phyloP scores from a whole-genome alignment of 345 rosid genomes.

The Eutrema japonicum region DNA sequence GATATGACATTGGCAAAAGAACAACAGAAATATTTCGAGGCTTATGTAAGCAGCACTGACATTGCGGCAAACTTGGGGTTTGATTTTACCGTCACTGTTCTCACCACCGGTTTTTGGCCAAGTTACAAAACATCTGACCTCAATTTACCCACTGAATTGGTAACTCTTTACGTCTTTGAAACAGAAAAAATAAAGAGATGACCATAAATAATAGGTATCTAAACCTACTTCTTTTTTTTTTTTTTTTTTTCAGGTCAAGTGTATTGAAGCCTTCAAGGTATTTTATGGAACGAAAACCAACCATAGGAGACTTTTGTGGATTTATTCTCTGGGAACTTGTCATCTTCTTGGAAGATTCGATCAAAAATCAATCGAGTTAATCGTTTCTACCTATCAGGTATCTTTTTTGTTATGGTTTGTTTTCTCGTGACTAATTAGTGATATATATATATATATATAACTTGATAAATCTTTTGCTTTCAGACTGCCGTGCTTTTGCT shows the following conservation, averaged over 20 bases:
- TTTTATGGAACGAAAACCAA: too few relatives aligned
- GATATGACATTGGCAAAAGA: slow-evolving; percentile 79
- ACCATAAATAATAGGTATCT: too few relatives aligned
- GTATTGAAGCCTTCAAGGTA: too few relatives aligned
- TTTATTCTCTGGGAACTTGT: slow-evolving; percentile 64
- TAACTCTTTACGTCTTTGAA: not conserved
- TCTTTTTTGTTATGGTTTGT: not conserved
- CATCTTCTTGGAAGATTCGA: slow-evolving; percentile 53
- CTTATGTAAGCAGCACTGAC: slow-evolving; percentile 45
- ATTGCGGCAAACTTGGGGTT: slow-evolving; percentile 47
- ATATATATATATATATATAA: too few relatives aligned
- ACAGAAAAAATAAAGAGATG: too few relatives aligned
- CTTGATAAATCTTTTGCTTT: not conserved
- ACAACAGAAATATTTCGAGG: slow-evolving; percentile 56
- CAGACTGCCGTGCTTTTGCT: too few relatives aligned
- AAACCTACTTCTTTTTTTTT: too few relatives aligned
- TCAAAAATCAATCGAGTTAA: slow-evolving; percentile 52
- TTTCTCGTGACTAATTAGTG: too few relatives aligned
- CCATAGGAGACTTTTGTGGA: slow-evolving; percentile 59
- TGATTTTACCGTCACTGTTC: slow-evolving; percentile 74
- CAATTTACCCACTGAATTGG: slow-evolving; percentile 85
- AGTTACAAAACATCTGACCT: too few relatives aligned
- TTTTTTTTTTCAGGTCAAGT: too few relatives aligned
- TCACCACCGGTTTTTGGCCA: slow-evolving; percentile 88
- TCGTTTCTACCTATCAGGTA: slow-evolving; percentile 66